Conservation (phyloP, 108 stramenopile species). For the Nitzschia palea region DNA sequence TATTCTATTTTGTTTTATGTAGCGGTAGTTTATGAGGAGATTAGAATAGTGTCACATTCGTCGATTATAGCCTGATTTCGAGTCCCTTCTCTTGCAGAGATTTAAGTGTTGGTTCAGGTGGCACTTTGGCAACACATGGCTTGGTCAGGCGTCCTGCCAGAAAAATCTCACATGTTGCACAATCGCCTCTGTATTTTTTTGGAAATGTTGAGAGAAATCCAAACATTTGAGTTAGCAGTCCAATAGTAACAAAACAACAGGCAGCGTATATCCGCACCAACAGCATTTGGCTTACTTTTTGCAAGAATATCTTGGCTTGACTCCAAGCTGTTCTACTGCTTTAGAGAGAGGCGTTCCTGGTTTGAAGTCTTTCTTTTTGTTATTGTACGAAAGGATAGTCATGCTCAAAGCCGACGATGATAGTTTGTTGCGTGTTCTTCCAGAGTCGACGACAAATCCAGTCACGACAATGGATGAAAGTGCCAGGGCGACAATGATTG, state of each 20-base stretch:
- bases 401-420: constrained; percentile 51
- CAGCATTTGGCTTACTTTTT: constrained; percentile 60
- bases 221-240: too few species aligned
- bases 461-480: too few species aligned
- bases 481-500: too few species aligned
- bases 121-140: constrained; percentile 83
- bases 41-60: not conserved
- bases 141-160: constrained; percentile 74
- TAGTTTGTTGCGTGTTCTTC: too few species aligned
- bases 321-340: constrained; percentile 66
- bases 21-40: not conserved
- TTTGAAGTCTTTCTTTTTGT: constrained; percentile 69
- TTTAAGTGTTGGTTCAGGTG: constrained; percentile 71
- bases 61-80: constrained; percentile 34
- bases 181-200: constrained; percentile 61
- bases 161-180: constrained; percentile 71
- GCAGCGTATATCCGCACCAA: too few species aligned
- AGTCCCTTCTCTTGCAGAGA: constrained; percentile 79
- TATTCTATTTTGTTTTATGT: too few species aligned
- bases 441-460: too few species aligned
- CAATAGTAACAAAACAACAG: not conserved
- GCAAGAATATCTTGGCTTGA: constrained; percentile 80
- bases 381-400: constrained; percentile 58
- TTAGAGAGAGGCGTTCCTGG: constrained; percentile 63
- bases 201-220: not conserved